Evolutionary conservation across 2,329 filamentous ascomycete species (phyloP), one percentile per base, ranked within the genome.

Genomic region (Colletotrichum liriopes): DNA sequence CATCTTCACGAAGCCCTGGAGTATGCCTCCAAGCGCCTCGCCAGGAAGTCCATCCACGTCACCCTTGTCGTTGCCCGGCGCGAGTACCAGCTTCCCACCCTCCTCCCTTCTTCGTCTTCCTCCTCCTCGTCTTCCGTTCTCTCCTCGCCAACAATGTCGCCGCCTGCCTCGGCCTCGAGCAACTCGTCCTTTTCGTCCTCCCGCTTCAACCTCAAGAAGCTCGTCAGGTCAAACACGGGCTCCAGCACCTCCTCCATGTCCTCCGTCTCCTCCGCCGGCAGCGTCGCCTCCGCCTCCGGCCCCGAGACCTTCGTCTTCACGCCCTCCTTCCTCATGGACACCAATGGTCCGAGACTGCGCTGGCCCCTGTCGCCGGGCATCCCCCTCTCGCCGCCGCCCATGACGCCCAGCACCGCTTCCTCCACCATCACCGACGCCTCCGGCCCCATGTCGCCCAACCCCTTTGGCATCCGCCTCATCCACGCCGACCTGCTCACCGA

Each of bases 31-130:
- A 84, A 83, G 73, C 84, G 87, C 26, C 84, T 92, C 29, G 86
- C 88, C 16, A 84, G 84, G 63, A 91, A 90, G 77, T 82, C 82
- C 11, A 79, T 90, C 2, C 86, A 89, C 76, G 81, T 92, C 64
- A 90, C 88, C 23, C 85, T 92, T 47, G 84, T 92, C 52, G 86
- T 90, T 29, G 84, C 90, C 55, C 84, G 87, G 49, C 85, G 86
- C 56, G 88, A 90, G 69, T 87, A 89, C 75, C 87, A 90, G 76
- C 80, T 90, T 9, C 87, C 87, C n/a, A 75, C 78, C 56, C 79
- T 11, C 75, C 74, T 18, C 77, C 81, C 32, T 74, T 78, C 56
- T 75, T 77, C 61, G 51, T 74, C 32, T 75, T 78, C 39, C 75
- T 39, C 26, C n/a, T 49, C 29, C n/a, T 82, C 56, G 75, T 77